Conservation (phyloP, 345 rosid species). For the Litchi chinensis region DNA sequence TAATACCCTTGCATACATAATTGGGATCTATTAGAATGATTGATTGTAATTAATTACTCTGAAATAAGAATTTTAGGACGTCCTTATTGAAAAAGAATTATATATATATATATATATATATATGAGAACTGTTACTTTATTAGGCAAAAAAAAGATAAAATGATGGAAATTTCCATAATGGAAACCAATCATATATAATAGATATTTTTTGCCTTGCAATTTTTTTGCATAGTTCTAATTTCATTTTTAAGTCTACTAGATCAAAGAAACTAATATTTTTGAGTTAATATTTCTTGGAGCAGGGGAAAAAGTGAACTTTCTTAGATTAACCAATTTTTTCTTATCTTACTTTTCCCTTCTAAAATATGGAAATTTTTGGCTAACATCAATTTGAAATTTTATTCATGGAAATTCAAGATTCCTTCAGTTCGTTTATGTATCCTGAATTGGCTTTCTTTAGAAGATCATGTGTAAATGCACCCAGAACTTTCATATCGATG, state of each 20-base stretch:
- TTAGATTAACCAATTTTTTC: background rate
- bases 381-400: background rate
- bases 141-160: too few species aligned
- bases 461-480: background rate
- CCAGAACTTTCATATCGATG: background rate
- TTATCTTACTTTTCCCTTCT: background rate
- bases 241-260: background rate
- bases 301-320: background rate
- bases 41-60: too few species aligned
- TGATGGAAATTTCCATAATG: too few species aligned
- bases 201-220: too few species aligned
- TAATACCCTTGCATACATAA: too few species aligned
- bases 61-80: too few species aligned
- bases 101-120: too few species aligned
- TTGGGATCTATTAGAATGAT: too few species aligned
- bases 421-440: background rate
- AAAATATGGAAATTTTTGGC: background rate
- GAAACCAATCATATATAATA: too few species aligned
- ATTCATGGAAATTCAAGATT: slow-evolving; percentile 4
- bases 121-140: too few species aligned
- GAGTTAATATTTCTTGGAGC: background rate
- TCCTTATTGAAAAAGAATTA: too few species aligned
- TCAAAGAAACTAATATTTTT: background rate
- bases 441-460: background rate
- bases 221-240: background rate